Base-by-base conservation (phyloP, 2,329 filamentous ascomycete genomes). In the Pestalotiopsis fici region DNA sequence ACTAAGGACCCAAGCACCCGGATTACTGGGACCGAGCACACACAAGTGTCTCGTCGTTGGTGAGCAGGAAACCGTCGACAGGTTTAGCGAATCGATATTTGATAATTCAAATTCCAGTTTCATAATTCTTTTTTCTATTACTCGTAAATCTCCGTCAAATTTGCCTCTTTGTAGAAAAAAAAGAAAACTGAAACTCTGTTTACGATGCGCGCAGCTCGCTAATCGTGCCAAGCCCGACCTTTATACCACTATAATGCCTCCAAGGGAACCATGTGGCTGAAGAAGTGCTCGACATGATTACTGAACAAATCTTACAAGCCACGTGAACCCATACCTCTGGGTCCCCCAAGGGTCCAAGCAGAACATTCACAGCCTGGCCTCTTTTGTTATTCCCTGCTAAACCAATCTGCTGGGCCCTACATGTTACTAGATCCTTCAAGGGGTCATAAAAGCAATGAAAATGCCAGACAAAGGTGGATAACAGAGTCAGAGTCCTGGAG, bases 1-100 rank as follows among this genome's bases (percentile, higher is more conserved):
- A 60, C 57, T 60, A 60, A 60, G 43, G 21, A 35, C 57, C 27
- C 57, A 60, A n/a, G 57, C 57, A 37, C 27, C 57, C 57, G 28
- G 57, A 21, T 13, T 35, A 15, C 28, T 60, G 57, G 57, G 28
- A 60, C 57, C 25, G n/a, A 37, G 31, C 28, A 27, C 57, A 27
- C 57, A 21, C n/a, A 60, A 37, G 18, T 37, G 43, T 50, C 43
- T 50, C 43, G 43, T 50, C n/a, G 18, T 37, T 37, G 15, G 57
- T 5, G 57, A 60, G 18, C 21, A 27, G 27, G 21, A 21, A 31
- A 37, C 57, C 57, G 57, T 60, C 37, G 18, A 9, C 18, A 13
- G 31, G 25, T 21, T 60, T 21, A 60, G 57, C 55, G 27, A 31
- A 35, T 18, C 18, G 18, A 50, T n/a, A 50, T n/a, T 50, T 23